phyloP scores from a whole-genome alignment of 768 basidiomycete species.

The Lactarius vividus region DNA sequence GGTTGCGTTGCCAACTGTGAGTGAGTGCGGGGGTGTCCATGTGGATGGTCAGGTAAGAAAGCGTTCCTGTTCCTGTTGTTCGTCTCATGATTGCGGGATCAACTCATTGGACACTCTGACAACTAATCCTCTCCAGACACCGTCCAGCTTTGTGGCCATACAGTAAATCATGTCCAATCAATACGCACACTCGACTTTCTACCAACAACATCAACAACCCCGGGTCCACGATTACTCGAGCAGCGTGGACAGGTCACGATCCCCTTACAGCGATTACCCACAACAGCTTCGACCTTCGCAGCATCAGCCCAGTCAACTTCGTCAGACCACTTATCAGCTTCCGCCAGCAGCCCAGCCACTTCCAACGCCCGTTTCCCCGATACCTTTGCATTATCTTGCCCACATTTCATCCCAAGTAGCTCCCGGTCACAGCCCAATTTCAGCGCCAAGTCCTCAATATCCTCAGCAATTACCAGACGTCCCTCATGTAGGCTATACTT shows the following conservation, averaged over 20 bases:
- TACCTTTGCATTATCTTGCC: conserved; percentile 13
- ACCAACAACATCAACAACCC: conserved; percentile 16
- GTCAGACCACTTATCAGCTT: neutral
- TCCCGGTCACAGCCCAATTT: conserved; percentile 11
- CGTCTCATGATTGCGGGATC: neutral
- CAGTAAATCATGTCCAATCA: conserved; percentile 25
- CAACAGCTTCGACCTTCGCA: neutral
- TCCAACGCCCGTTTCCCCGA: conserved; percentile 8
- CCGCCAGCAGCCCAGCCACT: conserved; percentile 7
- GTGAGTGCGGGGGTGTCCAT: neutral
- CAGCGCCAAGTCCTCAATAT: conserved; percentile 29
- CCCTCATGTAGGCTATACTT: conserved; percentile 13
- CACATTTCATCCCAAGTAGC: conserved; percentile 8
- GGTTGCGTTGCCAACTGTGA: neutral
- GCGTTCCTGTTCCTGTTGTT: conserved; percentile 6
- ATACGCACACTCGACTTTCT: conserved; percentile 17
- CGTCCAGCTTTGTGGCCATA: neutral
- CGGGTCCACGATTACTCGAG: neutral
- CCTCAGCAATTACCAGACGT: conserved; percentile 18
- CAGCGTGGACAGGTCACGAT: neutral
- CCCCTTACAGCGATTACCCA: neutral
- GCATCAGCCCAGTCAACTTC: neutral
- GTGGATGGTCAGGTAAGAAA: neutral
- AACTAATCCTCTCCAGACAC: neutral
- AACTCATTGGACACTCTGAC: neutral